Conservation (phyloP, 108 stramenopile genomes). For the Cyclotella baltica region DNA sequence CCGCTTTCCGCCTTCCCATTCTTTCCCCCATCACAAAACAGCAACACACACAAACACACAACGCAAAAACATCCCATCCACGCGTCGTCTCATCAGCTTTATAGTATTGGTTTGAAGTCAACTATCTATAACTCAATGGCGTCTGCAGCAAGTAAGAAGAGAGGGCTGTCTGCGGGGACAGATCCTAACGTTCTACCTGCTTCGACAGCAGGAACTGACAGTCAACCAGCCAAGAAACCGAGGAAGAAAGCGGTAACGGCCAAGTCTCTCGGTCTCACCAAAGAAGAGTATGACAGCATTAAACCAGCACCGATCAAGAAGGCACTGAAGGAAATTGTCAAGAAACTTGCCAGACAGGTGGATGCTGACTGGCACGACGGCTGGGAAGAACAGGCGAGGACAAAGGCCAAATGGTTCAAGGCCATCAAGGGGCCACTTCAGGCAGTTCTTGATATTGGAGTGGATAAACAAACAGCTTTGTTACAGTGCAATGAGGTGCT, state of each 20-base stretch:
- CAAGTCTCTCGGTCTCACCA: slow-evolving; percentile 23
- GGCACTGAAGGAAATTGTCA: slow-evolving; percentile 7
- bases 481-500: slow-evolving; percentile 17
- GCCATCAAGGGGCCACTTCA: slow-evolving; percentile 20
- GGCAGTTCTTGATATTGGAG: slow-evolving; percentile 20
- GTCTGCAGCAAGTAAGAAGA: no score
- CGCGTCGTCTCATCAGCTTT: no score
- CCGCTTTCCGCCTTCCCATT: no score
- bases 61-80: no score
- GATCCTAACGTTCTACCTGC: background rate
- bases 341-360: slow-evolving; percentile 12
- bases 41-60: no score
- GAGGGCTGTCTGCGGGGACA: slow-evolving; percentile 13
- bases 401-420: slow-evolving; percentile 15
- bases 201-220: background rate
- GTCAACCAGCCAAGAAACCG: slow-evolving; percentile 9
- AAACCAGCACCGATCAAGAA: slow-evolving; percentile 13
- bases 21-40: no score
- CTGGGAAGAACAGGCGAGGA: slow-evolving; percentile 5
- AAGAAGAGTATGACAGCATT: slow-evolving; percentile 16
- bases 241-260: slow-evolving; percentile 17
- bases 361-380: slow-evolving; percentile 22
- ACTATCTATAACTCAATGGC: no score
- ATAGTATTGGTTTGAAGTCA: no score
- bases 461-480: slow-evolving; percentile 13